These are phyloP conservation scores for Colletotrichum phormii DNA, from an alignment of 2,329 filamentous ascomycete genomes.

Conservation along the genomic window DNA sequence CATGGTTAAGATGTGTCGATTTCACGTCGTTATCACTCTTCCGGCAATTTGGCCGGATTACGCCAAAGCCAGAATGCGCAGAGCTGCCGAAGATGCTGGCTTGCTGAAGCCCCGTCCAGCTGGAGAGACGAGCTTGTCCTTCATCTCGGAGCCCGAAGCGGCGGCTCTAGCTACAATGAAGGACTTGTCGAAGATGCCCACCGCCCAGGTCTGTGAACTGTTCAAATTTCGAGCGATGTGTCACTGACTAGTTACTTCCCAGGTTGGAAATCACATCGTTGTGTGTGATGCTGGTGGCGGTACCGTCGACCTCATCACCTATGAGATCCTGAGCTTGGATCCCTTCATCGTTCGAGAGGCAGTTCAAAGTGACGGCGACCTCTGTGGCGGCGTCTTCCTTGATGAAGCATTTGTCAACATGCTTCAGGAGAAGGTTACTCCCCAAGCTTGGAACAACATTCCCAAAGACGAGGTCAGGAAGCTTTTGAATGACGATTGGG, in stretches of 20 bases:
- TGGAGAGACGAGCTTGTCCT: conserved; percentile 46
- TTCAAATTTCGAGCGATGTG: too few species aligned
- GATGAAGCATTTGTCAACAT: conserved; percentile 50
- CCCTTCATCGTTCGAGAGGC: conserved; percentile 50
- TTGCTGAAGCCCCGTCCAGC: conserved; percentile 44
- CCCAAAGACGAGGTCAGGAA: background rate
- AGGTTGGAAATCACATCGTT: conserved; percentile 42
- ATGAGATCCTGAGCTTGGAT: conserved; percentile 38
- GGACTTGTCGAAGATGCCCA: conserved; percentile 41
- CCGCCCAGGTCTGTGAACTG: conserved; percentile 37
- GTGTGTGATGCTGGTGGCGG: conserved; percentile 53
- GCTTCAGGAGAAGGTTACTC: conserved; percentile 41
- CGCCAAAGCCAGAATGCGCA: conserved; percentile 49
- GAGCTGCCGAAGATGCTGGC: conserved; percentile 49
- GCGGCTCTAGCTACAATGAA: conserved; percentile 53
- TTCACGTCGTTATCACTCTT: conserved; percentile 55
- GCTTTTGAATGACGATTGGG: conserved; percentile 41
- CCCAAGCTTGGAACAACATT: conserved; percentile 3
- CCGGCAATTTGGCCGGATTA: conserved; percentile 60
- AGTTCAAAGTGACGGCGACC: conserved; percentile 50
- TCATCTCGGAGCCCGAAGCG: conserved; percentile 59
- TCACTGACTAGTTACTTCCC: background rate
- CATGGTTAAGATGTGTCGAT: conserved; percentile 39
- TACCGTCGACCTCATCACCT: conserved; percentile 55
- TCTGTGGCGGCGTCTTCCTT: conserved; percentile 55